Evolutionary conservation across 805 yeast species (phyloP), one percentile per base, ranked within the genome.

Genomic region (Komagataella phaffii): DNA sequence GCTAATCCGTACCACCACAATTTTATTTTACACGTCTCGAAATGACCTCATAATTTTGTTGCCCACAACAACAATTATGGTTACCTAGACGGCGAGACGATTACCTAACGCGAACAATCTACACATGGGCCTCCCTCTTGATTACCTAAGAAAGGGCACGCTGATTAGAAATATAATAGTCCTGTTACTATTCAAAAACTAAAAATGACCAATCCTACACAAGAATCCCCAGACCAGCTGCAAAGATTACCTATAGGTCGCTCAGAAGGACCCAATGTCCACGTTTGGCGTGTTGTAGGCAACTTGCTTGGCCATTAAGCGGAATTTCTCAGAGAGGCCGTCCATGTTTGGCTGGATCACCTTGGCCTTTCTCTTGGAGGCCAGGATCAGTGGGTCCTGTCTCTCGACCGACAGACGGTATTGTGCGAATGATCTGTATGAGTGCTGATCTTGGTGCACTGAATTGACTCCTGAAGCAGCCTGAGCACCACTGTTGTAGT

Each of bases 391-490:
- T 8, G 65, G 65, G 53, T 61, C 65, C 43, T 53, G 53, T 47
- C 61, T 64, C 45, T 57, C 59, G 17, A 61, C 59, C 50, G 59
- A 59, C 44, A 61, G 50, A 53, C 65, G 57, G 58, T 61, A 61
- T 50, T 61, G 65, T 2, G 64, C 63, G 52, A 61, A 61, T 12
- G 62, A 51, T 46, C 56, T 49, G 59, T 53, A 61, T 2, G 59
- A 51, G 8, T 61, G 60, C 24, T 48, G 19, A 4, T 47, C 44
- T 8, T n/a, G 7, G 18, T 24, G 17, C 14, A 43, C 14, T 17
- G 49, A 47, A 12, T 21, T 24, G 44, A 21, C 24, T 8, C 44
- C 44, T 24, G 40, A 30, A 8, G 12, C 40, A 30, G 40, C 40
- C 40, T 30, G 40, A 30, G 40, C 40, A 8, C 14, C 40, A 8